A percentile compares a stretch with the other conserved stretches of the same genome.
These are phyloP conservation scores for Debaryomyces castellii DNA, from an alignment of 805 yeast genomes.

Conservation along the genomic window DNA sequence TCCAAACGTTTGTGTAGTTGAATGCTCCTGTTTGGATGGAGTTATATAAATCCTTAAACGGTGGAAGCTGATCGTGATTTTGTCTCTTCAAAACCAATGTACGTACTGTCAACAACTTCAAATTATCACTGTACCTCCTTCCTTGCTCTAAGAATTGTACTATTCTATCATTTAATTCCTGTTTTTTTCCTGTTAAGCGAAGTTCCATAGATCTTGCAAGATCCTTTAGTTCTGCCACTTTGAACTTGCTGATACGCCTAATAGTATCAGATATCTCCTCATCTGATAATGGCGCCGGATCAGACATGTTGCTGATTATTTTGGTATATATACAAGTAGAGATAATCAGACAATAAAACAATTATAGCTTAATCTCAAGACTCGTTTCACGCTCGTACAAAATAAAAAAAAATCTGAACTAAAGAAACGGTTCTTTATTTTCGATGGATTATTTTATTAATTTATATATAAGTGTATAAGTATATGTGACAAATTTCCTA, in stretches of 20 bases:
- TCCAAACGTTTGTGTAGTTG: conserved; percentile 3
- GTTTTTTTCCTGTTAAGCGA: conserved; percentile 57
- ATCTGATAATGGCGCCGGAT: conserved; percentile 8
- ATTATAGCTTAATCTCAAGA: background rate
- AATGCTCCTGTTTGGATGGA: conserved; percentile 30
- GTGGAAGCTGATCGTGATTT: conserved; percentile 36
- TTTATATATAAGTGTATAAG: background rate
- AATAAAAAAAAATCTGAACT: background rate
- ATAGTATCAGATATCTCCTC: conserved; percentile 16
- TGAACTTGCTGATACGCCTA: conserved; percentile 21
- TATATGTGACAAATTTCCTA: conserved; percentile 29
- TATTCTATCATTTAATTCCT: conserved; percentile 57
- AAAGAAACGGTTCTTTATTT: background rate
- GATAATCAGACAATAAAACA: background rate
- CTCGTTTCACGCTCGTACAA: background rate
- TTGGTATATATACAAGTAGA: background rate
- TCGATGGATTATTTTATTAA: background rate
- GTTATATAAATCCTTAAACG: conserved; percentile 25
- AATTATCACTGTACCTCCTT: conserved; percentile 34
- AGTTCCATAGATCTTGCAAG: conserved; percentile 51
- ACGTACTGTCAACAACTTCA: conserved; percentile 45
- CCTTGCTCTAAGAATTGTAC: conserved; percentile 45
- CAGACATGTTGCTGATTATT: background rate
- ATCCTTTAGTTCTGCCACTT: conserved; percentile 53
- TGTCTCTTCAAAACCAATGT: conserved; percentile 41